Evolutionary conservation across 331 rosid species (phyloP), one percentile per base, ranked within the genome.

Genomic region (Erythrophleum ivorense): DNA sequence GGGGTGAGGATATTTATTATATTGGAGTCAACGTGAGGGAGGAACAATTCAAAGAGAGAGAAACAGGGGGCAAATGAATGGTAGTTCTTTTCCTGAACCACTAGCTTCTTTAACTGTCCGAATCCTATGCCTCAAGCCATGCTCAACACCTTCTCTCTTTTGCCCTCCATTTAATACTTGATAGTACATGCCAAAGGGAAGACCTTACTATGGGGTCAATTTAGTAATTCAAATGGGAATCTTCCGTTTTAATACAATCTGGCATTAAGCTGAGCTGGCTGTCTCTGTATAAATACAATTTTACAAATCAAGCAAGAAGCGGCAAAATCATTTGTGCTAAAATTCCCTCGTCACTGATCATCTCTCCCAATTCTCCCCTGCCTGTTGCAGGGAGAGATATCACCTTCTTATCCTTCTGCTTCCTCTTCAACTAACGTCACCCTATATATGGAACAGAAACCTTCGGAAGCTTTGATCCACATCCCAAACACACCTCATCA

Each of bases 61-160:
- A 66, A n/a, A 40, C 34, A 9, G 15, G 29, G 33, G 73, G 73
- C 14, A n/a, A 67, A 69, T 46, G 75, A 69, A 45, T 3, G 74
- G 73, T 19, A 24, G 7, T 11, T 31, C 7, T 7, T 13, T 5
- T 24, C 1, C 3, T 3, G 36, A 8, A 36, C 3, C 2, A 3
- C 11, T 24, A 4, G 33, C 9, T 41, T 10, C 11, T 43, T 12
- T 19, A 5, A 6, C 49, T 1, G 11, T 9, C 73, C 73, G 54
- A 43, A 43, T 43, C 54, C 18, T 43, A 2, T 12, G 73, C 73
- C 54, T 19, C 18, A n/a, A 68, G 4, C 53, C 54, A 8, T 6
- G 53, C 34, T 7, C 21, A 16, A 5, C 9, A 12, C 58, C 19
- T 16, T 1, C n/a, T 55, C 74, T 45, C 4, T 11, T 69, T 15